These are phyloP conservation scores for Climacium dendroides DNA, from an alignment of 225 moss, liverwort and hornwort genomes.

Conservation along the genomic window DNA sequence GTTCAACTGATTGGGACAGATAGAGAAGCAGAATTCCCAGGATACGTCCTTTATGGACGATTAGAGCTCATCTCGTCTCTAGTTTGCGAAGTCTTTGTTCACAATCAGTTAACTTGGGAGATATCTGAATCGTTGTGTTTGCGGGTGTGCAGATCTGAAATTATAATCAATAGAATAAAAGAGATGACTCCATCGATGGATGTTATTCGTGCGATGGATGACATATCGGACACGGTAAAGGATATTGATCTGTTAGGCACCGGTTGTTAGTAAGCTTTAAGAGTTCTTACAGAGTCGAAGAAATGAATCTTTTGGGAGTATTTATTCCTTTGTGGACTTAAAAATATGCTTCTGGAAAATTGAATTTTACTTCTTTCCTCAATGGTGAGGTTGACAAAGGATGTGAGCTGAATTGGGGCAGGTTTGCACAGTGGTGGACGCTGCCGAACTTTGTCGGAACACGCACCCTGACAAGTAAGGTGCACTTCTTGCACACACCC, in stretches of 20 bases:
- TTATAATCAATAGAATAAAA: constrained; percentile 54
- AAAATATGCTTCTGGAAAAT: not conserved
- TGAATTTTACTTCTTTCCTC: not conserved
- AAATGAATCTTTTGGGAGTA: not conserved
- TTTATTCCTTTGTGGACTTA: not conserved
- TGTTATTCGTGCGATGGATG: constrained; percentile 85
- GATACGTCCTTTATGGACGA: not conserved
- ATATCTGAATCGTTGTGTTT: not conserved
- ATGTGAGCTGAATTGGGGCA: constrained; percentile 14
- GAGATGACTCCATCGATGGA: constrained; percentile 89
- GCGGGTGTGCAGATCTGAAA: constrained; percentile 68
- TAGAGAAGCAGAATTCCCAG: not conserved
- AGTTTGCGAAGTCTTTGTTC: not conserved
- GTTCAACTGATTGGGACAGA: not conserved
- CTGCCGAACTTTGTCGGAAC: constrained; percentile 93
- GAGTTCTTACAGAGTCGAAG: not conserved
- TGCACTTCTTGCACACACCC: constrained; percentile 63
- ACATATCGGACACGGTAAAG: constrained; percentile 89
- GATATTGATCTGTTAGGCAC: not conserved
- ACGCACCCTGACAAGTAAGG: constrained; percentile 99
- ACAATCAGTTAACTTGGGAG: not conserved
- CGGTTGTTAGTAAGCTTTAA: not conserved
- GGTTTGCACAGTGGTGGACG: constrained; percentile 98
- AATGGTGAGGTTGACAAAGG: not conserved
- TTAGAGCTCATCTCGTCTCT: not conserved